These are phyloP conservation scores for Penicillium cosmopolitanum DNA, from an alignment of 495 filamentous ascomycete genomes.

Conservation along the genomic window DNA sequence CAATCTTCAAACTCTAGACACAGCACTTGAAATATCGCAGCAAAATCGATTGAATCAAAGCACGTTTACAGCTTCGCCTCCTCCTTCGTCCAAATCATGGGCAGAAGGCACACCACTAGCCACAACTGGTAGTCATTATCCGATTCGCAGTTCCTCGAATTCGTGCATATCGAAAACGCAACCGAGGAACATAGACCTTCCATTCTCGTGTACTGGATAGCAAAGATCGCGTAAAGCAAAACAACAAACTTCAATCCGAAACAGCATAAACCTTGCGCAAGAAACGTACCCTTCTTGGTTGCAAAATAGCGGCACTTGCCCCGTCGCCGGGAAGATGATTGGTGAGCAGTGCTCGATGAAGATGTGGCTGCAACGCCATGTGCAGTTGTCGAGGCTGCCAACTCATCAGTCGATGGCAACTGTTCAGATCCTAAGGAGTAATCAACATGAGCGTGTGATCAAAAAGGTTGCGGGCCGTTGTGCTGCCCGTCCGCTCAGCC, in stretches of 20 bases:
- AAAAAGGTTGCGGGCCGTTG: conserved; percentile 37
- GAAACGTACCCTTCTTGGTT: conserved; percentile 31
- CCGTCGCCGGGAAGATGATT: conserved; percentile 25
- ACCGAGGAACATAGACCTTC: not conserved
- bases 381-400: conserved; percentile 35
- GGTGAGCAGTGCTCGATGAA: conserved; percentile 20
- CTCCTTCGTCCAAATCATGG: not conserved
- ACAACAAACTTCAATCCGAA: conserved; percentile 5
- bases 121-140: not conserved
- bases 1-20: not conserved
- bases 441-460: conserved; percentile 41
- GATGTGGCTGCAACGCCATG: conserved; percentile 31
- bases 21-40: not conserved
- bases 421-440: conserved; percentile 24
- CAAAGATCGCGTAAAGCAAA: not conserved
- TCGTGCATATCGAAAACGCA: not conserved
- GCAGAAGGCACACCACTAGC: not conserved
- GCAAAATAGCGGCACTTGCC: conserved; percentile 35
- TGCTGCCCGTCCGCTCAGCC: conserved; percentile 6
- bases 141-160: no score
- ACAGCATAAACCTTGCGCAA: conserved; percentile 14
- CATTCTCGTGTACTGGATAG: not conserved
- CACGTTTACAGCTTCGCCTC: not conserved
- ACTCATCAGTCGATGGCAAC: conserved; percentile 31
- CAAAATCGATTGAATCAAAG: not conserved